Evolutionary conservation across 2,329 filamentous ascomycete species (phyloP), one percentile per base, ranked within the genome.

Genomic region (Alternaria infectoria): DNA sequence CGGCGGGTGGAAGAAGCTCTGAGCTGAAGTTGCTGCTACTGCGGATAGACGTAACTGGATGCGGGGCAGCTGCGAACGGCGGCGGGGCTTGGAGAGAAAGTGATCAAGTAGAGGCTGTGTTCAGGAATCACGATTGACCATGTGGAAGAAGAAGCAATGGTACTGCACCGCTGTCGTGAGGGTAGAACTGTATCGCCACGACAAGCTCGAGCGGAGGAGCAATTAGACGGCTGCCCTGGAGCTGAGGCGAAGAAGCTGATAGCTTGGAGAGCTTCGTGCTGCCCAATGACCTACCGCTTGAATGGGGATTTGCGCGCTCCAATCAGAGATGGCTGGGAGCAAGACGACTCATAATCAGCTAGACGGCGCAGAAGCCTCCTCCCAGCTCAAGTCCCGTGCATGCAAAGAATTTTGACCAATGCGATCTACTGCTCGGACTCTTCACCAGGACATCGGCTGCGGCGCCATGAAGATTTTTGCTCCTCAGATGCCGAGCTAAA

Each of bases 221-320:
- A 59, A 59, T 59, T 50, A 59, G 60, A 59, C 56, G 28, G 40
- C 55, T 59, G 59, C 49, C 56, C 56, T 57, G 59, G 59, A 58
- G 49, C 40, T 62, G 60, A 40, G 60, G 58, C 60, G 56, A 62
- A 40, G 60, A 62, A 55, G 56, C 58, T 45, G 58, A 54, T 54
- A 59, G 60, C 44, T 59, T 50, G 50, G 56, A 55, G 61, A 60
- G 54, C 54, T 66, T 51, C 47, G 60, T 59, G 51, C 58, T 64
- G 58, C 66, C 57, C 60, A 62, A 65, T 63, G 63, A 56, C 62
- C 60, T 65, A 46, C 47, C 25, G 57, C 46, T 49, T 45, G 43
- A 49, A 63, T 52, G 40, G 44, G 52, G 15, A 47, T 49, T 55
- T 60, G 51, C 40, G 57, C 61, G 57, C 61, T 60, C 61, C 61